Base-by-base conservation (phyloP, 805 yeast genomes). In the Maudiozyma barnettii region DNA sequence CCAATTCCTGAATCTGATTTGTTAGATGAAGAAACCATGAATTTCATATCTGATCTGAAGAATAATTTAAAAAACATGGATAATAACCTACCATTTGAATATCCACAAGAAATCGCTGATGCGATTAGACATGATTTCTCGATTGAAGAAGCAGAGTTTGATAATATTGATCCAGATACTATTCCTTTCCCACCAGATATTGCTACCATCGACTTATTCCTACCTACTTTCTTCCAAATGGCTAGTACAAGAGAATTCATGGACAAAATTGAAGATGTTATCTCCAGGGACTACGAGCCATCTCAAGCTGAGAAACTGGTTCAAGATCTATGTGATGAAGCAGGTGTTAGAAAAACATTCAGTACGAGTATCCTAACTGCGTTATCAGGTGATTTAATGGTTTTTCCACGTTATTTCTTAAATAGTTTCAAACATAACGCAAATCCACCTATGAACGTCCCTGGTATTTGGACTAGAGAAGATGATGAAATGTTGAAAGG, bases 381-480 rank as follows among this genome's bases (percentile, higher is more conserved):
- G 10, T 63, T 72, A 26, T 69, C 74, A 43, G 76, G 76, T 58
- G 75, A 71, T 53, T 55, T 71, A 43, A 60, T 66, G 51, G 58
- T 70, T 41, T 68, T 72, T 47, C 72, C 74, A 40, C 63, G 70
- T 41, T 72, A 68, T 50, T 63, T 72, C 49, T 63, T 70, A 48
- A 57, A 63, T 37, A 70, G 69, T 58, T 64, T 72, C 40, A 65
- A 65, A 50, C 62, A 68, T 22, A 69, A 69, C 31, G 60, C 65
- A 14, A 69, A 71, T 49, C 76, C 75, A 10, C 76, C 76, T 35
- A 51, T 54, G 45, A 58, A 69, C 45, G 66, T 66, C 8, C 68
- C 71, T n/a, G 76, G 75, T 45, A 67, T 72, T 40, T 72, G 76
- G 76, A 71, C 74, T 2, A 54, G 64, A 23, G 70, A 67, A 42